Evolutionary conservation across 2,329 filamentous ascomycete species (phyloP).

Genomic region (Leptographium wingfieldii): DNA sequence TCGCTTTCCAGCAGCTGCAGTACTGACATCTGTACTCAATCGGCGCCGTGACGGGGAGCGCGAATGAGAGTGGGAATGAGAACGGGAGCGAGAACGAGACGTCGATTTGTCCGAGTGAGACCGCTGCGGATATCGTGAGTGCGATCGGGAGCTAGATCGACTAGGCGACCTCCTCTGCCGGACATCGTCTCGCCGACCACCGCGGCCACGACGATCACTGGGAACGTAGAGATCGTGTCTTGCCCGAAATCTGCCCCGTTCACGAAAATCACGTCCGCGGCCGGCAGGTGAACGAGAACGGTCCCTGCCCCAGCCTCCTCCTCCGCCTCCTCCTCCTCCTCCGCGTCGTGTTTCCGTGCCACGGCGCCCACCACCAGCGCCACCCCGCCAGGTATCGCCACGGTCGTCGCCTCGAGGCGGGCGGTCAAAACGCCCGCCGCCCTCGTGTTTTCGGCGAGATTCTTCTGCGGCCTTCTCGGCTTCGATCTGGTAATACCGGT

Average conservation of each 20-base stretch:
- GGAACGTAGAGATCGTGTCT: conserved; percentile 41
- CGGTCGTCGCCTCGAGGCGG: conserved; percentile 20
- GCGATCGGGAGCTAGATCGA: conserved; percentile 20
- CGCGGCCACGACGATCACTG: conserved; percentile 27
- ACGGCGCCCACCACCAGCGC: conserved; percentile 38
- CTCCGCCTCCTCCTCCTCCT: conserved; percentile 26
- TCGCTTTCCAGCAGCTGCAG: neutral
- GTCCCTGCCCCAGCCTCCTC: conserved; percentile 30
- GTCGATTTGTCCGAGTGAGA: conserved; percentile 12
- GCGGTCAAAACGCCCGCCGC: conserved; percentile 18
- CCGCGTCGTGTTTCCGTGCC: conserved; percentile 26
- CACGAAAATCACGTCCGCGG: conserved; percentile 26
- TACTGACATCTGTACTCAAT: neutral
- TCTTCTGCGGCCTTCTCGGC: conserved; percentile 72
- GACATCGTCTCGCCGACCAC: conserved; percentile 25
- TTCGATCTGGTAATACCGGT: conserved; percentile 46
- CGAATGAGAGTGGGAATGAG: conserved; percentile 9
- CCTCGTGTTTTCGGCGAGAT: conserved; percentile 56
- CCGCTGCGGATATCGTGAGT: conserved; percentile 24
- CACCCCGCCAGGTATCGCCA: conserved; percentile 41
- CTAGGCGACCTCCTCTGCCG: conserved; percentile 30
- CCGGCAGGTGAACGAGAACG: conserved; percentile 37
- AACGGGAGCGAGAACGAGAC: conserved; percentile 1
- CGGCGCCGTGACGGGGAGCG: conserved; percentile 1
- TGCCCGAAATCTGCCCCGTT: conserved; percentile 26